Base-by-base conservation (phyloP, 352 stramenopile species). In the Phytophthora pseudosyringae region DNA sequence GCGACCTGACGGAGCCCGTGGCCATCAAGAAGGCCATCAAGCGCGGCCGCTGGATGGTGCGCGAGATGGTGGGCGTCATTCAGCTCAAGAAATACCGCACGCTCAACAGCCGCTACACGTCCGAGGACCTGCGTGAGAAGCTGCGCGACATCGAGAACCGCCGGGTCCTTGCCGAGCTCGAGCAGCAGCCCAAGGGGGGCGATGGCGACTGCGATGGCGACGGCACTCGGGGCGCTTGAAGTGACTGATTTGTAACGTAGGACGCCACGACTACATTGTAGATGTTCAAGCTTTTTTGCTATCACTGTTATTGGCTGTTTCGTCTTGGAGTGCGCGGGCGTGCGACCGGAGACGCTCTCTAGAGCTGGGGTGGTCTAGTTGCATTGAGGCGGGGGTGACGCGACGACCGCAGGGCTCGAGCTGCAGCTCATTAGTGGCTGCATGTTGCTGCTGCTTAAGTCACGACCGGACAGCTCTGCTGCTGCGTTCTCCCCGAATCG, bases 61-160 rank as follows among this genome's bases (percentile, higher is more conserved):
- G 93, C 43, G 97, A 99, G 74, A 96, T 99, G 82, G 85, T 98
- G 47, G 97, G 88, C n/a, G 90, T 99, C 13, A 98, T 98, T 69
- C 89, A 98, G 80, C 78, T 99, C 28, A 98, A 99, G 67, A 99
- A 99, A 69, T 99, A 99, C 73, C 83, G 97, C 50, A 89, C 94
- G 45, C 88, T 99, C 69, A 97, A 98, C 56, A 81, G 75, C 55
- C 77, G 95, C 52, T 99, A 99, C 68, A 95, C 86, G 29, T 70
- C 84, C 9, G 82, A 89, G 54, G 84, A 93, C 58, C 70, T 93
- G 65, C 83, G 80, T 25, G 79, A 90, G 55, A 76, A 80, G 47
- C 62, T 90, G 64, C 76, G 79, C 35, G 74, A 75, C 28, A 74
- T 88, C 40, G 75, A 88, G 62, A 71, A 78, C 16, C 55, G 73